Percentiles rank a stretch among this genome's conserved stretches.
These are phyloP conservation scores for Penicillium frequentans DNA, from an alignment of 2,329 filamentous ascomycete species.

Conservation along the genomic window DNA sequence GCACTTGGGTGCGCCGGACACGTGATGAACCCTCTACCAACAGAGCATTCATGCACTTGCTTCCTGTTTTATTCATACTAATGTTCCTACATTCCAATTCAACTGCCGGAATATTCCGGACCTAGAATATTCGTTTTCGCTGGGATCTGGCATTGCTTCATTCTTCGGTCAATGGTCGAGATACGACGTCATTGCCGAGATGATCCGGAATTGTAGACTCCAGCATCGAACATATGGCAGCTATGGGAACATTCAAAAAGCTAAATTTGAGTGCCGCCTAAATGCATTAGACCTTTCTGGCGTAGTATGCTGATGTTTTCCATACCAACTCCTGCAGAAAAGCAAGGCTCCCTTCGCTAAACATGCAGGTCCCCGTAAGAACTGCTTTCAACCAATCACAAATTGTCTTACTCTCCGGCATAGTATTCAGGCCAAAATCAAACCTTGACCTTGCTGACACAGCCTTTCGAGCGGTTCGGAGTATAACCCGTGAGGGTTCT, in stretches of 20 bases:
- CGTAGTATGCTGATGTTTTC: neutral
- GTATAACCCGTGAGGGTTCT: neutral
- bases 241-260: neutral
- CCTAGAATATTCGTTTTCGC: neutral
- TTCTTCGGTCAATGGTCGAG: neutral
- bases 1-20: too few species aligned
- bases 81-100: neutral
- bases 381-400: neutral
- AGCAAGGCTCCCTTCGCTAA: neutral
- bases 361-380: neutral
- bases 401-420: neutral
- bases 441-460: neutral
- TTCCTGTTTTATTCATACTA: neutral
- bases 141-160: neutral
- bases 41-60: neutral
- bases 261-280: neutral
- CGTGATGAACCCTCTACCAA: too few species aligned
- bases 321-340: too few species aligned
- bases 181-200: constrained; percentile 1
- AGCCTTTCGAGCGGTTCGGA: constrained; percentile 3
- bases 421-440: neutral
- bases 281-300: neutral
- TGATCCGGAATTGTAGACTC: neutral
- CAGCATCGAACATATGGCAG: neutral
- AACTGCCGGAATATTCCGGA: neutral